Evolutionary conservation across 2,329 filamentous ascomycete genomes (phyloP).

Genomic region (Claviceps arundinis): DNA sequence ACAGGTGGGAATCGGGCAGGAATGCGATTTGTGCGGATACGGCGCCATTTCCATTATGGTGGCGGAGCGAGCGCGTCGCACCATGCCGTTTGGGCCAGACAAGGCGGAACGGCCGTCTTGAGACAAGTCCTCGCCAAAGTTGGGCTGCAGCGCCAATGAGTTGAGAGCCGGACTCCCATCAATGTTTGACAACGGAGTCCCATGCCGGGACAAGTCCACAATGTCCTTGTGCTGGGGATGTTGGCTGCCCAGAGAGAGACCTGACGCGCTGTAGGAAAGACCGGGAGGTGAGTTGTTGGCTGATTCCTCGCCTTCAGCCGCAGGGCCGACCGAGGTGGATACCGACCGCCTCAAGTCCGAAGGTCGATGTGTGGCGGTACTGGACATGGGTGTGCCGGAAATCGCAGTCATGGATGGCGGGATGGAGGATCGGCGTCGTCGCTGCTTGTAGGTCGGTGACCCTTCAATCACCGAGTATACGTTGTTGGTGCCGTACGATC

Average conservation of each 20-base stretch:
- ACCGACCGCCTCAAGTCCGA: slow-evolving; percentile 87
- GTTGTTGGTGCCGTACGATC: slow-evolving; percentile 59
- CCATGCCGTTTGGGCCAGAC: slow-evolving; percentile 60
- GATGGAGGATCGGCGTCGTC: slow-evolving; percentile 83
- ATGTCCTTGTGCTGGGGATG: slow-evolving; percentile 62
- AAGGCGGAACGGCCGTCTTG: slow-evolving; percentile 51
- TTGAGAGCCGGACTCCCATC: slow-evolving; percentile 72
- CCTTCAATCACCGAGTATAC: slow-evolving; percentile 95
- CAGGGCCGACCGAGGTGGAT: slow-evolving; percentile 72
- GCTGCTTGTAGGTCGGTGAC: slow-evolving; percentile 97
- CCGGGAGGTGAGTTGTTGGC: slow-evolving; percentile 69
- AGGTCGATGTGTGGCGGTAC: slow-evolving; percentile 56
- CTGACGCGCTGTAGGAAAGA: slow-evolving; percentile 57
- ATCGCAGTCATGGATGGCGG: slow-evolving; percentile 62
- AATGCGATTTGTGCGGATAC: slow-evolving; percentile 95
- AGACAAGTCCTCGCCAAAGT: slow-evolving; percentile 53
- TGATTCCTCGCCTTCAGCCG: slow-evolving; percentile 67
- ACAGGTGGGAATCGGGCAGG: slow-evolving; percentile 96
- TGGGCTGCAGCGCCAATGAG: slow-evolving; percentile 56
- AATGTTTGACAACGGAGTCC: slow-evolving; percentile 75
- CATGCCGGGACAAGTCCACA: slow-evolving; percentile 73
- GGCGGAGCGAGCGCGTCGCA: slow-evolving; percentile 82
- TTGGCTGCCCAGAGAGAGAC: slow-evolving; percentile 46
- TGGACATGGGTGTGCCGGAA: slow-evolving; percentile 51
- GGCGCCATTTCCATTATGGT: slow-evolving; percentile 95